phyloP scores from a whole-genome alignment of 2,329 filamentous ascomycete species.

The Curvularia spicifera region DNA sequence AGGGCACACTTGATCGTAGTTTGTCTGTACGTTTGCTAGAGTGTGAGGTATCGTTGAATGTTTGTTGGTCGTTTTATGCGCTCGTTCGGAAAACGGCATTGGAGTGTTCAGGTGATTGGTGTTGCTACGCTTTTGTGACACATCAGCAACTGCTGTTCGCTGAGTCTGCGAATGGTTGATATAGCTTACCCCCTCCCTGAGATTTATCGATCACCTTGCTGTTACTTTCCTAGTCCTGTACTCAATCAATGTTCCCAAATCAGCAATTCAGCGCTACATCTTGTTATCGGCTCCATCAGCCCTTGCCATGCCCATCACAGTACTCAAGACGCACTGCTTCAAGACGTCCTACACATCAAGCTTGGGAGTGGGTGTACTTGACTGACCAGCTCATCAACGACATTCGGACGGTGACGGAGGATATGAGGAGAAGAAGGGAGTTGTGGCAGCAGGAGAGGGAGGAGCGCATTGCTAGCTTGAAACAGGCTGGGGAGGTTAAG shows the following conservation, averaged over 20 bases:
- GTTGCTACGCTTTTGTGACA: neutral
- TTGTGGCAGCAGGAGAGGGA: conserved; percentile 15
- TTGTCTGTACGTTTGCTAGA: neutral
- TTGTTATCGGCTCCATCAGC: conserved; percentile 1
- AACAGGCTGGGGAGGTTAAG: neutral
- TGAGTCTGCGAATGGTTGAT: neutral
- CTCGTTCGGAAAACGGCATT: neutral
- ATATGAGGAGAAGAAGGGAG: conserved; percentile 12
- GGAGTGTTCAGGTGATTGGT: neutral
- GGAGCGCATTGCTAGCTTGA: neutral
- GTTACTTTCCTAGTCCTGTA: neutral
- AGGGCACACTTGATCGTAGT: neutral
- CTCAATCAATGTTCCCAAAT: conserved; percentile 4
- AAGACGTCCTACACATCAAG: neutral
- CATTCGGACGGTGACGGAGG: conserved; percentile 9
- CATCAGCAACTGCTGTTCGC: neutral
- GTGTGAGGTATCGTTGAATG: neutral
- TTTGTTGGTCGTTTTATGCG: neutral
- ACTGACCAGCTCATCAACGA: conserved; percentile 8
- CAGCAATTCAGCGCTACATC: neutral
- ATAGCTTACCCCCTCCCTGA: neutral
- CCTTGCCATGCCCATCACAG: neutral
- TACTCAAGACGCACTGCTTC: neutral
- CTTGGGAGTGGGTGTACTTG: conserved; percentile 11
- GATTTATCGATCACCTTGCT: neutral